A percentile compares a stretch with the other conserved stretches of the same genome.
These are phyloP conservation scores for Nephelium lappaceum DNA, from an alignment of 345 rosid genomes.

Conservation along the genomic window DNA sequence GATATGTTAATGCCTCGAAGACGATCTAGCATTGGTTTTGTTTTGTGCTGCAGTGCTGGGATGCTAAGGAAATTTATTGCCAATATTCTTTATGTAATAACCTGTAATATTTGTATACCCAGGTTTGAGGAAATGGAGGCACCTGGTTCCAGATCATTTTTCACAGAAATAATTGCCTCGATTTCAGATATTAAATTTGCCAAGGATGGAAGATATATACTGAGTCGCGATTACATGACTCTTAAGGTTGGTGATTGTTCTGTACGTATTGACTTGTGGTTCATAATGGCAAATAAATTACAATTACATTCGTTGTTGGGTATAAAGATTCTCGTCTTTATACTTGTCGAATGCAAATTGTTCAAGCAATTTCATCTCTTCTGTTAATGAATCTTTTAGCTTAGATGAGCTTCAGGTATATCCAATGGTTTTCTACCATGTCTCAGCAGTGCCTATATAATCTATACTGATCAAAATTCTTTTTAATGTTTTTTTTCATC, in stretches of 20 bases:
- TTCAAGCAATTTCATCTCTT: background rate
- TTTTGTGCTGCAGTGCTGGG: background rate
- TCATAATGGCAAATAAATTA: constrained; percentile 14
- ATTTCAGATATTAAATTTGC: constrained; percentile 95
- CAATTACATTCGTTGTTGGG: background rate
- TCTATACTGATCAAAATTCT: background rate
- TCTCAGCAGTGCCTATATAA: background rate
- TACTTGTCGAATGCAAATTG: background rate
- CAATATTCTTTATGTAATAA: background rate
- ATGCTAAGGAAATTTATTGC: background rate
- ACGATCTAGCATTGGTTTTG: background rate
- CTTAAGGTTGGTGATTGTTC: constrained; percentile 65
- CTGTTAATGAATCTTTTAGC: background rate
- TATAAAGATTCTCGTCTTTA: background rate
- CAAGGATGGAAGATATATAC: constrained; percentile 84
- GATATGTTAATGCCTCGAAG: background rate
- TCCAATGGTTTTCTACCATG: background rate
- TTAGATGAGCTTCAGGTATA: background rate
- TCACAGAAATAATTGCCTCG: constrained; percentile 99
- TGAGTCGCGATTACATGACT: constrained; percentile 99
- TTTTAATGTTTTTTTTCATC: background rate
- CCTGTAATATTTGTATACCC: constrained; percentile 7
- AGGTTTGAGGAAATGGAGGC: constrained; percentile 98
- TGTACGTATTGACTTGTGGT: constrained; percentile 7
- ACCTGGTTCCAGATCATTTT: constrained; percentile 91